Base-by-base conservation (phyloP, 805 yeast genomes). In the Yamadazyma scolyti region DNA sequence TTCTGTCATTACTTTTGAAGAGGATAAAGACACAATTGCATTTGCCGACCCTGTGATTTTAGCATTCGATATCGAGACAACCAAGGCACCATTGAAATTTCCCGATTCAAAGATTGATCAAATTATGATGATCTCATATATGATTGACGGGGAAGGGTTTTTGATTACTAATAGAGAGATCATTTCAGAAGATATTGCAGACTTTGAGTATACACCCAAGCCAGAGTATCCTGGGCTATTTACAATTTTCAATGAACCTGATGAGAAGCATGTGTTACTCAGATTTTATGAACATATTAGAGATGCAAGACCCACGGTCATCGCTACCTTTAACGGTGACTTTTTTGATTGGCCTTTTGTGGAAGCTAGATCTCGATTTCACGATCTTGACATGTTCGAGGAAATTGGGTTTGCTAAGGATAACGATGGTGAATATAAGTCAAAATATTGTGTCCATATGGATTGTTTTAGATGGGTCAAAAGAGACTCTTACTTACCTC, bases 321-420 rank as follows among this genome's bases (percentile, higher is more conserved):
- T 94, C 33, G 95, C 96, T 1, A 93, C 98, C 0, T 93, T 86
- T 49, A 93, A 93, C 61, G 99, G 99, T 69, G 99, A 93, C 54
- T 90, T 89, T 52, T 93, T 93, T 61, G 99, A 93, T 67, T 93
- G 98, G 97, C 99, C 99, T 1, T 93, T 88, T 54, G 90, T 93
- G 2, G 97, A 89, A 44, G 81, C 84, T 9, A 70, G 99, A 52
- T 81, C 97, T 2, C 63, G 79, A 14, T 76, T 76, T 37, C 94
- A 93, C 54, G 96, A 85, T 10, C 55, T 93, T 42, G 81, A 83
- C 52, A 82, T 93, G 93, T 83, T 76, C 51, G 82, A 82, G 25
- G 97, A 90, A 54, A 90, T 90, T 47, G 99, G 99, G 2, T 93
- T 93, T 56, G 86, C 86, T 2, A 78, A 79, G 31, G 97, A 90